A percentile compares a stretch with the other conserved stretches of the same genome.
phyloP scores from a whole-genome alignment of 305 asterid species.

The Plantago coronopus region DNA sequence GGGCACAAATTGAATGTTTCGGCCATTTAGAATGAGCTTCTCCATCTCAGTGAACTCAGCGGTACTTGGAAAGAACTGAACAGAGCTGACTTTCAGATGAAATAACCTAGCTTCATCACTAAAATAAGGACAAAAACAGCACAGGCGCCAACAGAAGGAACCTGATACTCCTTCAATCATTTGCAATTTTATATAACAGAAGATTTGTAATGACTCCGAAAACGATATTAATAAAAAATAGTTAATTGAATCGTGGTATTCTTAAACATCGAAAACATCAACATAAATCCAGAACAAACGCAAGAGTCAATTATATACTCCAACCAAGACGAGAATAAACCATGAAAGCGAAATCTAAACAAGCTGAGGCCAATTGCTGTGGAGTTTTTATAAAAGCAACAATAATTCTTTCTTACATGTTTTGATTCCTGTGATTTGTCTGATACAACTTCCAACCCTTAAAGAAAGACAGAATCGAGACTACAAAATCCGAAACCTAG shows the following conservation, averaged over 20 bases:
- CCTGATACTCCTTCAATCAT: conserved; percentile 7
- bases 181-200: no score
- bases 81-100: conserved; percentile 2
- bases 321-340: not conserved
- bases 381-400: not conserved
- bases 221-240: not conserved
- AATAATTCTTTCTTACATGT: not conserved
- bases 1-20: conserved; percentile 25
- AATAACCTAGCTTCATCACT: not conserved
- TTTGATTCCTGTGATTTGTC: not conserved
- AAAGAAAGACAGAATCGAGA: conserved; percentile 1
- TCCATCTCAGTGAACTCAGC: not conserved
- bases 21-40: conserved; percentile 23
- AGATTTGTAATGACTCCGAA: not conserved
- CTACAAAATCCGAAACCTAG: not conserved
- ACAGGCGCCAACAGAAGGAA: not conserved
- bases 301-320: not conserved
- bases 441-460: conserved; percentile 1
- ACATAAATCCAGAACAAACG: not conserved
- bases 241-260: not conserved
- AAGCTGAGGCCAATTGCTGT: not conserved
- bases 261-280: not conserved
- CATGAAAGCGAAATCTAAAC: not conserved
- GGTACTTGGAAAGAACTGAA: not conserved
- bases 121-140: conserved; percentile 2